Conservation (phyloP, 2,329 filamentous ascomycete species). For the Rhynchosporium graminicola region DNA sequence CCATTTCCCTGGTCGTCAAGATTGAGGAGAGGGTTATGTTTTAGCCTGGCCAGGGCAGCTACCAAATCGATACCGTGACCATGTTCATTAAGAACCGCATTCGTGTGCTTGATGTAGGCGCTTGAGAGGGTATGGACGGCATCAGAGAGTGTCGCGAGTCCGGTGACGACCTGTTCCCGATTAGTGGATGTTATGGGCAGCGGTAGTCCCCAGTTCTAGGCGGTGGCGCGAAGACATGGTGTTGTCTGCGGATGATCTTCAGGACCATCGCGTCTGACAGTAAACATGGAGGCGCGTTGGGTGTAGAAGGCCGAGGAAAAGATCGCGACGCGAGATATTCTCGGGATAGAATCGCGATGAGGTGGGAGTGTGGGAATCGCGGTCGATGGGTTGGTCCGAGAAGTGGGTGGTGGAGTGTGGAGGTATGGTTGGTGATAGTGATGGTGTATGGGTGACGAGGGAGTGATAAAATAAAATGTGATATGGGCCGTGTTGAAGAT, state of each 20-base stretch:
- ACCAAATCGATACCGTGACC: slow-evolving; percentile 48
- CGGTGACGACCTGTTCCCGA: slow-evolving; percentile 65
- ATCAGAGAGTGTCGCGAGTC: slow-evolving; percentile 76
- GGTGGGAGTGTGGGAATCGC: slow-evolving; percentile 23
- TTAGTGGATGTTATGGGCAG: slow-evolving; percentile 35
- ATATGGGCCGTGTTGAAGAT: slow-evolving; percentile 7
- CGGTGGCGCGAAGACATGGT: slow-evolving; percentile 20
- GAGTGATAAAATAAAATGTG: slow-evolving; percentile 6
- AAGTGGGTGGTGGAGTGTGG: slow-evolving; percentile 23
- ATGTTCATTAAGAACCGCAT: slow-evolving; percentile 72
- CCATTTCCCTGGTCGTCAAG: slow-evolving; percentile 38
- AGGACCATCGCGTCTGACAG: slow-evolving; percentile 20
- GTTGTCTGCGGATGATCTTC: slow-evolving; percentile 17
- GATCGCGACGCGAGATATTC: slow-evolving; percentile 18
- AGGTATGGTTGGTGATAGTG: slow-evolving; percentile 20
- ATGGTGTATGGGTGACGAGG: background rate
- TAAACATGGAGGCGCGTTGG: slow-evolving; percentile 37
- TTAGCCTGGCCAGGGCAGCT: slow-evolving; percentile 48
- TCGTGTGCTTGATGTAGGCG: slow-evolving; percentile 87
- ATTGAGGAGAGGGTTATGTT: slow-evolving; percentile 45
- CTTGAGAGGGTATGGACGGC: slow-evolving; percentile 77
- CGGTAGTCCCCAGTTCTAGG: slow-evolving; percentile 25
- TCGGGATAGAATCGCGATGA: slow-evolving; percentile 32
- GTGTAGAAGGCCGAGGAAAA: slow-evolving; percentile 24
- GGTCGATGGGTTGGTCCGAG: slow-evolving; percentile 23